These are phyloP conservation scores for Podaxis carcinomalis DNA, from an alignment of 768 basidiomycete species.

Conservation along the genomic window DNA sequence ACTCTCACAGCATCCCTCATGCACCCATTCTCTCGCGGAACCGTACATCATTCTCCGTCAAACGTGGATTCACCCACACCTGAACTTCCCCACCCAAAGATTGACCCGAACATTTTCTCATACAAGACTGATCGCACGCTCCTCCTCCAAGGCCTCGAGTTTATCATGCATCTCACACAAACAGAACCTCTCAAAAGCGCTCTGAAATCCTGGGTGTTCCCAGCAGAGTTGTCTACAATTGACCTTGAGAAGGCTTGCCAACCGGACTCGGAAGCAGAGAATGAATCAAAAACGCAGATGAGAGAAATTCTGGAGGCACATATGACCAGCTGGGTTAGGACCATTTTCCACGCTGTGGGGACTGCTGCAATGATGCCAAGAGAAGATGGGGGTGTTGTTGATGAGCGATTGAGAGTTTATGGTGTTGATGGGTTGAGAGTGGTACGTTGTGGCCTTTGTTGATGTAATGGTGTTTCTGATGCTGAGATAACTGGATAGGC, in stretches of 20 bases:
- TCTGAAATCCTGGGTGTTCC: background rate
- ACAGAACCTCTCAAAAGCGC: slow-evolving; percentile 9
- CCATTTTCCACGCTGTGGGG: slow-evolving; percentile 15
- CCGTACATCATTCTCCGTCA: slow-evolving; percentile 19
- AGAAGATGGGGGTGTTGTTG: slow-evolving; percentile 29
- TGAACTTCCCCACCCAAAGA: background rate
- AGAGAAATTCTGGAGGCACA: background rate
- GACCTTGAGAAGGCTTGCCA: slow-evolving; percentile 5
- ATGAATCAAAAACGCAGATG: background rate
- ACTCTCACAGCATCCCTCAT: slow-evolving; percentile 17
- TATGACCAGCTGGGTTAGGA: background rate
- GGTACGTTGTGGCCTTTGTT: slow-evolving; percentile 21
- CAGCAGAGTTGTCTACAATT: slow-evolving; percentile 3
- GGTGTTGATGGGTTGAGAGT: slow-evolving; percentile 27
- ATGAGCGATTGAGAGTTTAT: slow-evolving; percentile 25
- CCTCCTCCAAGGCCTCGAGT: slow-evolving; percentile 16
- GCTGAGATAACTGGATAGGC: background rate
- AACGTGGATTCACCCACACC: background rate
- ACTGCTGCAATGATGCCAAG: slow-evolving; percentile 25
- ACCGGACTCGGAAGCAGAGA: slow-evolving; percentile 7
- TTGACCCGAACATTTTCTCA: slow-evolving; percentile 10
- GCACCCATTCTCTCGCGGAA: slow-evolving; percentile 36
- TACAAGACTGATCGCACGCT: slow-evolving; percentile 15
- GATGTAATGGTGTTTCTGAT: background rate
- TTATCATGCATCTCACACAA: slow-evolving; percentile 8